A percentile compares a stretch with the other conserved stretches of the same genome.
Evolutionary conservation across 1,284 basidiomycete genomes (phyloP).

Genomic region (Ganoderma lucidum): DNA sequence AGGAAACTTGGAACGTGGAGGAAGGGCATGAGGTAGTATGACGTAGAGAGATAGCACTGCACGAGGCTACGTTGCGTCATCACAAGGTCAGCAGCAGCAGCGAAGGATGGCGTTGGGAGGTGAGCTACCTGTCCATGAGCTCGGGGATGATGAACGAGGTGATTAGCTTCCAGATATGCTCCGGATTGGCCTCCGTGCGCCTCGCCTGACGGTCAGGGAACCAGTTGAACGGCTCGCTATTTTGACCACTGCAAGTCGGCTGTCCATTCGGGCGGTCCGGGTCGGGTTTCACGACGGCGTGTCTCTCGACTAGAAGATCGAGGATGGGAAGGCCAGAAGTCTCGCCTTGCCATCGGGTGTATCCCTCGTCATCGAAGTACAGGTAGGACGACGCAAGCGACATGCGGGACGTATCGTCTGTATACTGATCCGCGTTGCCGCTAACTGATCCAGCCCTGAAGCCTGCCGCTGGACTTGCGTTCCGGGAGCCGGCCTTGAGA

Average conservation of each 20-base stretch:
- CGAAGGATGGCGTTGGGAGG: too few species aligned
- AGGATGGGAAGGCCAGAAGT: slow-evolving; percentile 89
- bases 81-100: too few species aligned
- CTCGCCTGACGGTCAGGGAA: slow-evolving; percentile 81
- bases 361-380: slow-evolving; percentile 85
- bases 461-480: slow-evolving; percentile 51
- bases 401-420: slow-evolving; percentile 65
- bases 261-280: slow-evolving; percentile 38
- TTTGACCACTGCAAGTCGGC: slow-evolving; percentile 37
- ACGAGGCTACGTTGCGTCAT: too few species aligned
- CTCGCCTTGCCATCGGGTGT: slow-evolving; percentile 88
- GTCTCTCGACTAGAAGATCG: slow-evolving; percentile 77
- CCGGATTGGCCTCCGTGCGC: slow-evolving; percentile 76
- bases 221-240: slow-evolving; percentile 57
- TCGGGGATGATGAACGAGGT: too few species aligned
- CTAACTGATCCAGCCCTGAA: slow-evolving; percentile 23
- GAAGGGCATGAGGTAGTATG: slow-evolving; percentile 92
- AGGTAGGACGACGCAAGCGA: slow-evolving; percentile 78
- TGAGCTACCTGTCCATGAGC: too few species aligned
- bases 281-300: slow-evolving; percentile 46
- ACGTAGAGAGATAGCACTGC: slow-evolving; percentile 87
- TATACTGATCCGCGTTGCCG: slow-evolving; percentile 50
- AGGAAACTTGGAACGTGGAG: slow-evolving; percentile 90
- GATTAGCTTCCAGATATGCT: too few species aligned
- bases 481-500: slow-evolving; percentile 48